Evolutionary conservation across 371 early-diverging fungal species (phyloP).

Genomic region (Mucor velutinosus): DNA sequence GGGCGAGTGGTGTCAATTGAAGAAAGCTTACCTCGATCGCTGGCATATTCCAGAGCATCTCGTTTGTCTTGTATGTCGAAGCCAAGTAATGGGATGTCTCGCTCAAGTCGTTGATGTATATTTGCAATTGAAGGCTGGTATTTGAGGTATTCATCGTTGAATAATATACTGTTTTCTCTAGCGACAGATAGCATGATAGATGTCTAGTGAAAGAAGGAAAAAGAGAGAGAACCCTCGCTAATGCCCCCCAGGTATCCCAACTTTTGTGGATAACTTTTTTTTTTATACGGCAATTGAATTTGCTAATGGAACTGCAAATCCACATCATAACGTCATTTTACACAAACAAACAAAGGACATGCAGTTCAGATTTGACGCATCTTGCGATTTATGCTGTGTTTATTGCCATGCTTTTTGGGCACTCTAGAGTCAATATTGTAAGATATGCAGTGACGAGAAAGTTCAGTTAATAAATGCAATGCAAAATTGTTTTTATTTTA

Average conservation of each 20-base stretch:
- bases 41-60: constrained; percentile 29
- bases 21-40: constrained; percentile 31
- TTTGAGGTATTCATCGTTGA: constrained; percentile 25
- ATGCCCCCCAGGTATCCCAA: not conserved
- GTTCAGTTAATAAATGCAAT: no score
- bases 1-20: not conserved
- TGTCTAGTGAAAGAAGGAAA: not conserved
- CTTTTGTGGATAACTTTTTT: not conserved
- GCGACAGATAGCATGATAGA: constrained; percentile 19
- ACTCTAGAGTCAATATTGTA: no score
- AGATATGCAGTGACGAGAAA: no score
- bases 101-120: constrained; percentile 17
- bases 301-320: not conserved
- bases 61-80: constrained; percentile 19
- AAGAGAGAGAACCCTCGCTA: not conserved
- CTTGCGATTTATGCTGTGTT: no score
- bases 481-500: no score
- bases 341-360: no score
- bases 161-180: constrained; percentile 18
- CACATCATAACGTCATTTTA: no score
- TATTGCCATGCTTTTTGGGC: no score
- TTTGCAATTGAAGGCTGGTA: constrained; percentile 6
- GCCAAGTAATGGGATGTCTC: constrained; percentile 24
- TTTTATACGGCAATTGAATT: not conserved
- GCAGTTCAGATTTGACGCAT: no score